phyloP scores from a whole-genome alignment of 352 stramenopile species.

The Plasmopara muralis region DNA sequence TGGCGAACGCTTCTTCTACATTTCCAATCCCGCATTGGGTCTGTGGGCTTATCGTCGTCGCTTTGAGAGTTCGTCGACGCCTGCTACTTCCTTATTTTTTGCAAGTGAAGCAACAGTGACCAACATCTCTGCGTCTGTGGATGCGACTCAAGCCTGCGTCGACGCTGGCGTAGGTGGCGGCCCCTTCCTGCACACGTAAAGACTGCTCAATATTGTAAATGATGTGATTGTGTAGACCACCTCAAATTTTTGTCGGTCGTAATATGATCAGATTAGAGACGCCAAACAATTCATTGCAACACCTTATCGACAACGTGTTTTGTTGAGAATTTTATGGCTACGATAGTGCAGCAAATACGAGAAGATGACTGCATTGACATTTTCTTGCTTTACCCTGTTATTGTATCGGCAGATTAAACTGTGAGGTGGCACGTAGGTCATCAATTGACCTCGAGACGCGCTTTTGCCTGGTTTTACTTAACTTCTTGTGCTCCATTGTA shows the following conservation, averaged over 20 bases:
- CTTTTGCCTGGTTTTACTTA: conserved; percentile 18
- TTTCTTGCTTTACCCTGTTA: too few relatives aligned
- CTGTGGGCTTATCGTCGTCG: conserved; percentile 90
- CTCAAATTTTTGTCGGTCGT: background rate
- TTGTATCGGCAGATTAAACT: background rate
- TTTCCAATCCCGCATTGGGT: conserved; percentile 94
- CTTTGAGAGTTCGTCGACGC: conserved; percentile 48
- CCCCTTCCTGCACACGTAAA: conserved; percentile 53
- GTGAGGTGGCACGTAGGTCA: background rate
- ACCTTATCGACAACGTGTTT: too few relatives aligned
- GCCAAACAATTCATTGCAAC: too few relatives aligned
- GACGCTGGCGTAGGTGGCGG: conserved; percentile 71
- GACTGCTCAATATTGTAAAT: background rate
- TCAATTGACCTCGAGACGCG: conserved; percentile 9
- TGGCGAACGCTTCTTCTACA: conserved; percentile 93
- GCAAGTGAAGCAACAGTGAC: conserved; percentile 20
- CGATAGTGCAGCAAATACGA: too few relatives aligned
- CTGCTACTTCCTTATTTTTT: conserved; percentile 5
- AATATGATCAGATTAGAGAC: too few relatives aligned
- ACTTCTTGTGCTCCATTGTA: conserved; percentile 28
- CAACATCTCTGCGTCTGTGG: conserved; percentile 25
- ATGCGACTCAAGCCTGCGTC: conserved; percentile 46
- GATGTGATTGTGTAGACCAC: background rate
- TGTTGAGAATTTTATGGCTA: too few relatives aligned
- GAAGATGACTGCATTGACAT: too few relatives aligned